Evolutionary conservation across 345 rosid genomes (phyloP).

Genomic region (Salix koriyanagi): DNA sequence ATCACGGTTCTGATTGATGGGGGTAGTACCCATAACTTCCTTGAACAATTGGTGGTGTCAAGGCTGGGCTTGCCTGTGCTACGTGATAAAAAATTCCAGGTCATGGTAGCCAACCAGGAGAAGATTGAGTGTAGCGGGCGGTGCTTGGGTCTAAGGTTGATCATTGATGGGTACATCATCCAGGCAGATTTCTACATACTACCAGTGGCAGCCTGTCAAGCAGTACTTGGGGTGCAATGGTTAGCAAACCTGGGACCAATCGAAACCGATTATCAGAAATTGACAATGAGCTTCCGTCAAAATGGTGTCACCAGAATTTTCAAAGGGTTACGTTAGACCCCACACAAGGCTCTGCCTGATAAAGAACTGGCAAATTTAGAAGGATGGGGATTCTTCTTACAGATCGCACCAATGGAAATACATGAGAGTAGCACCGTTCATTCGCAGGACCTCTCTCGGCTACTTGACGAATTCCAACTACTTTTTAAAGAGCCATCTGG

Average conservation of each 20-base stretch:
- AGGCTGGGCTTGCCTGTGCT: not conserved
- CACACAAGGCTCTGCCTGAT: not conserved
- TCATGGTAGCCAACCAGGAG: not conserved
- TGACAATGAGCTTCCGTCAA: not conserved
- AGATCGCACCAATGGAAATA: not conserved
- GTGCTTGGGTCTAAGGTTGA: not conserved
- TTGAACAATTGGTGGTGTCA: not conserved
- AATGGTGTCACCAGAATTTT: not conserved
- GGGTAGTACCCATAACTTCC: too few species aligned
- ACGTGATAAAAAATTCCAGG: not conserved
- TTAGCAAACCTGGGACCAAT: not conserved
- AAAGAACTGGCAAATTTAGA: not conserved
- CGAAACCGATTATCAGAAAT: not conserved
- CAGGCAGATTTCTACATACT: not conserved
- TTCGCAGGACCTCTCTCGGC: too few species aligned
- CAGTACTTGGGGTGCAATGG: not conserved
- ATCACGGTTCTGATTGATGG: too few species aligned
- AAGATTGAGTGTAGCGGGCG: not conserved
- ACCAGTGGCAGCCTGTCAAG: not conserved
- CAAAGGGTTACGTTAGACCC: not conserved
- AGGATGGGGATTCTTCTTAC: not conserved
- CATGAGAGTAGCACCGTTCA: too few species aligned
- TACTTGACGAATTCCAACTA: too few species aligned
- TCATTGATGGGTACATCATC: not conserved
- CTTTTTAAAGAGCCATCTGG: fast-evolving